Base-by-base conservation (phyloP, 179 eudicot genomes). In the Camellia oleifera region DNA sequence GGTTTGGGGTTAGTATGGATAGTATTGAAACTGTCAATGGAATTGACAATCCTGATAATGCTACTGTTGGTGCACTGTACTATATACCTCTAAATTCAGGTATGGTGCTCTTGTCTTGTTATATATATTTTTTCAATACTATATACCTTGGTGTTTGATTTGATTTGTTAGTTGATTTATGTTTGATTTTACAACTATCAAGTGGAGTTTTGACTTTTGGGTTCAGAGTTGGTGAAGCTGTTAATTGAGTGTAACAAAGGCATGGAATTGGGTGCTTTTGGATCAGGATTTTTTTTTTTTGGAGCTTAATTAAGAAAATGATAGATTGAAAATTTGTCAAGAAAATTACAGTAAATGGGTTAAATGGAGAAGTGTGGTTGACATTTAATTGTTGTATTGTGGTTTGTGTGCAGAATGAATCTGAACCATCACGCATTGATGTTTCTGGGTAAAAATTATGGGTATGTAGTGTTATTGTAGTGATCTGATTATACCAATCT, bases 1-100 rank as follows among this genome's bases (percentile, higher is more conserved):
- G 97, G 76, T 94, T 94, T 88, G 98, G 97, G 64, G 94, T 94
- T 85, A 94, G 98, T 81, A 94, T 94, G 98, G 97, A 89, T 85
- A 94, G 91, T 84, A 93, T 94, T 85, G 98, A 90, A 79, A 81
- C 80, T 79, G 83, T 88, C 60, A 94, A 94, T 88, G 93, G 96
- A 64, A 87, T 94, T 80, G 45, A 50, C 40, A 77, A 89, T 86
- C 96, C 97, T 72, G 87, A 81, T 80, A 91, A 94, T 90, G 83
- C 93, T 40, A 85, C 92, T 78, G 88, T 88, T 81, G 97, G 98
- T 26, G 81, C 78, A 17, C 86, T 94, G 2, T 94, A 90, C 72
- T 94, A 90, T 74, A 86, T 94, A 5, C 98, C 98, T 5, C 72
- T 94, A 69, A 92, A 93, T 86, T 87, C 97, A 79, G 98, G 98